Conservation (phyloP, 1,139 yeast genomes). For the Eremothecium gossypii region DNA sequence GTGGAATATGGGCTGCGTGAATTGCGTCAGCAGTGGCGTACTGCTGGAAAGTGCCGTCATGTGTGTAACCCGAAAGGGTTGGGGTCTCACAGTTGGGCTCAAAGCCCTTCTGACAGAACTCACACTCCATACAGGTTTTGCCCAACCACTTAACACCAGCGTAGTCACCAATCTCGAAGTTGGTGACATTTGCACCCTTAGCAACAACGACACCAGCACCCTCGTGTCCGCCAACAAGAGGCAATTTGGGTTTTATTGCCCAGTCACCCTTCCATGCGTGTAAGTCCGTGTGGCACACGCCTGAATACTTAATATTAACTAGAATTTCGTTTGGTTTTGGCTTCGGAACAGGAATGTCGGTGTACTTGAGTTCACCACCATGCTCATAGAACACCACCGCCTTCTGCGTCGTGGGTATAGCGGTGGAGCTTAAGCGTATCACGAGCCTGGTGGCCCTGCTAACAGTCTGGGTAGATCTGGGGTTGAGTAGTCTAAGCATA, state of each 20-base stretch:
- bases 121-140: constrained; percentile 55
- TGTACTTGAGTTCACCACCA: constrained; percentile 44
- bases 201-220: constrained; percentile 62
- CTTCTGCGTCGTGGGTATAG: constrained; percentile 41
- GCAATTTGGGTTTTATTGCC: constrained; percentile 52
- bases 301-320: constrained; percentile 55
- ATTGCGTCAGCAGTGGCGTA: constrained; percentile 60
- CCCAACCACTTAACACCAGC: constrained; percentile 64
- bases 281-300: constrained; percentile 62
- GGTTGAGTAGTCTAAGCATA: not conserved
- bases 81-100: constrained; percentile 55
- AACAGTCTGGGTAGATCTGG: not conserved
- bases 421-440: constrained; percentile 4
- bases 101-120: constrained; percentile 44
- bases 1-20: constrained; percentile 54
- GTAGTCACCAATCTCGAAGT: constrained; percentile 52
- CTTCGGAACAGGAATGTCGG: constrained; percentile 50
- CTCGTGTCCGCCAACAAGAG: constrained; percentile 63
- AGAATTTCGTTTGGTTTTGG: constrained; percentile 55
- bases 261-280: constrained; percentile 69
- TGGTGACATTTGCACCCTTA: constrained; percentile 47
- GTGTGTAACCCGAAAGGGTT: constrained; percentile 58
- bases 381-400: constrained; percentile 43
- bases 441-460: constrained; percentile 1
- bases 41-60: constrained; percentile 61